Evolutionary conservation across 2,329 filamentous ascomycete species (phyloP).

Genomic region (Alternaria incomplexa): DNA sequence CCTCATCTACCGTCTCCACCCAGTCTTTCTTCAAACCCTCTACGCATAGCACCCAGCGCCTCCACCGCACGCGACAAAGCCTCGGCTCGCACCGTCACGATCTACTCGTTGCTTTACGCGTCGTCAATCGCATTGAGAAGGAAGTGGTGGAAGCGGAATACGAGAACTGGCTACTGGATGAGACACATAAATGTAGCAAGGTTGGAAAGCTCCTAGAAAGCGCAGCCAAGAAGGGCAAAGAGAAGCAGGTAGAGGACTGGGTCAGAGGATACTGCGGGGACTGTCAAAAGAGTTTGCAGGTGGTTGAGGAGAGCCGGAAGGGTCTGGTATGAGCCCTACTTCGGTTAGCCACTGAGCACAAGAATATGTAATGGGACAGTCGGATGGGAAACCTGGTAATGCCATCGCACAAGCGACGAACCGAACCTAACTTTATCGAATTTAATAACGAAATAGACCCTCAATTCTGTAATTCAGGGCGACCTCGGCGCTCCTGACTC

Average conservation of each 20-base stretch:
- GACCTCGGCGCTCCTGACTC: neutral
- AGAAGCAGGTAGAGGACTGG: slow-evolving; percentile 60
- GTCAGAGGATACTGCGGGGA: slow-evolving; percentile 68
- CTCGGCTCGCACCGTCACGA: slow-evolving; percentile 88
- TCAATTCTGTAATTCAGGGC: neutral
- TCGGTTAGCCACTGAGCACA: neutral
- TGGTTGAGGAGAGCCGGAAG: slow-evolving; percentile 11
- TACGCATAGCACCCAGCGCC: slow-evolving; percentile 54
- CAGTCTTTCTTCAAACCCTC: slow-evolving; percentile 32
- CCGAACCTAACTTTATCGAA: neutral
- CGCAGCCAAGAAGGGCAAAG: slow-evolving; percentile 45
- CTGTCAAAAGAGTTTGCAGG: slow-evolving; percentile 54
- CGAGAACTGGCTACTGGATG: slow-evolving; percentile 88
- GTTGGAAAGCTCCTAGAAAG: slow-evolving; percentile 56
- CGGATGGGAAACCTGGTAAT: neutral
- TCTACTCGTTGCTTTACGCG: slow-evolving; percentile 84
- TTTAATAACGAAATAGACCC: neutral
- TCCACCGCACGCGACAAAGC: slow-evolving; percentile 81
- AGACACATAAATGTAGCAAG: slow-evolving; percentile 76
- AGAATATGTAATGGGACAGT: neutral
- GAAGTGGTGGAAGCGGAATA: slow-evolving; percentile 88
- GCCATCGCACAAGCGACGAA: neutral
- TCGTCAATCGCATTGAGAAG: slow-evolving; percentile 86
- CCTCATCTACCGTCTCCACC: slow-evolving; percentile 20
- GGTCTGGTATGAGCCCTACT: slow-evolving; percentile 13